A percentile compares a stretch with the other conserved stretches of the same genome.
These are phyloP conservation scores for Coniochaeta pulveracea DNA, from an alignment of 2,329 filamentous ascomycete species.

Conservation along the genomic window DNA sequence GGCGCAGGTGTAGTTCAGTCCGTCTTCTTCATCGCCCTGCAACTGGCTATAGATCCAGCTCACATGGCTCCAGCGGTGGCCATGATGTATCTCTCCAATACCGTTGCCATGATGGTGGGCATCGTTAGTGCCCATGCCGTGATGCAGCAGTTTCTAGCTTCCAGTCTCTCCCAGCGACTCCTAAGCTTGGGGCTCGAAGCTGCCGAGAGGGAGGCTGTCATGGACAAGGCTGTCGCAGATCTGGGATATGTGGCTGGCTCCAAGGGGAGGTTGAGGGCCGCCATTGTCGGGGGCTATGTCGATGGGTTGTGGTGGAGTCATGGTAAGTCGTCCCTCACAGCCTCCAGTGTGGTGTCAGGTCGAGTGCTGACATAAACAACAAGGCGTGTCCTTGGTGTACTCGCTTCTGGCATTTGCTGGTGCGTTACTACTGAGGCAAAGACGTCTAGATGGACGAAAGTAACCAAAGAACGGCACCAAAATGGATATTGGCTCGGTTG, in stretches of 20 bases:
- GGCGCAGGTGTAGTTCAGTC: constrained; percentile 28
- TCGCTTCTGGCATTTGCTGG: constrained; percentile 15
- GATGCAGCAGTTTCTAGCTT: constrained; percentile 15
- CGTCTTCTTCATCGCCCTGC: constrained; percentile 29
- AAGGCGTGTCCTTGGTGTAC: constrained; percentile 18
- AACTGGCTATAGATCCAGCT: constrained; percentile 23
- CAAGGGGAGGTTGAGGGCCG: constrained; percentile 14
- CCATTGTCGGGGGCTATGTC: constrained; percentile 20
- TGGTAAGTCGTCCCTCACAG: constrained; percentile 8
- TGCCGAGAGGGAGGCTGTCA: constrained; percentile 11
- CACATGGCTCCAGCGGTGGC: constrained; percentile 29
- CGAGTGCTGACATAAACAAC: background rate
- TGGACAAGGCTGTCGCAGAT: constrained; percentile 18
- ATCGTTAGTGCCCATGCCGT: constrained; percentile 25
- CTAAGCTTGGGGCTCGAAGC: background rate
- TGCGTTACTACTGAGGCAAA: constrained; percentile 16
- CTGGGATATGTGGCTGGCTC: constrained; percentile 19
- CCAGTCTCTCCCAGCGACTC: too few species aligned
- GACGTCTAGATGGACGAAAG: constrained; percentile 7
- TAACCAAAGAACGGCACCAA: too few species aligned
- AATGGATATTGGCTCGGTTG: too few species aligned
- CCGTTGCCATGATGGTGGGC: constrained; percentile 25
- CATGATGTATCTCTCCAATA: constrained; percentile 25
- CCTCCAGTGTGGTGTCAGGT: background rate
- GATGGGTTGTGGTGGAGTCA: constrained; percentile 23